Base-by-base conservation (phyloP, 345 rosid genomes). In the Salix arbutifolia region DNA sequence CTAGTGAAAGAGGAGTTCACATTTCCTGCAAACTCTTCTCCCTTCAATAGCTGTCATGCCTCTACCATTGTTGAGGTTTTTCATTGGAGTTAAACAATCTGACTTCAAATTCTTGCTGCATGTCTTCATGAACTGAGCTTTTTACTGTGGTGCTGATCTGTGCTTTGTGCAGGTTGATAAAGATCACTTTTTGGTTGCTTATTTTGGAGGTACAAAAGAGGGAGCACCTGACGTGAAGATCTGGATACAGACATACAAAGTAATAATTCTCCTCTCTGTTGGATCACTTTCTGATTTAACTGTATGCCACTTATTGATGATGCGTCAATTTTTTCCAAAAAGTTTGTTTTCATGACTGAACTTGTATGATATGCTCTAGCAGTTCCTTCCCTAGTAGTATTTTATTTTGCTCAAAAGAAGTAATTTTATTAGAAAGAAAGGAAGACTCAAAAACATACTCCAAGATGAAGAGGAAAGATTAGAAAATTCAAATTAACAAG, bases 11-110 rank as follows among this genome's bases (percentile, higher is more conserved):
- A 86, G 84, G 92, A 90, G 58, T 89, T 90, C 76, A 96, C 98
- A 53, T 90, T 87, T 80, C 83, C 86, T 19, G 87, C 86, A 75
- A 78, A 78, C 74, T 90, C 96, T 69, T 90, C 88, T 82, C 96
- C 98, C 16, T 96, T 96, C 78, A 82, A 89, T 77, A 93, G 84
- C 83, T 96, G 97, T 70, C 98, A 96, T 82, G 98, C 98, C 25
- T 91, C 98, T 46, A 93, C 97, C 83, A 89, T 95, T 65, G 92
- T 88, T 10, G 96, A 91, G 94, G 96, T 91, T 61, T 31, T 25
- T 76, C 74, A 80, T 40, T 76, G 28, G 44, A 69, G 13, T 71
- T 53, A 46, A 28, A 69, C 50, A 30, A 40, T 33, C 48, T 37
- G 28, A 44, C 69, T 71, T 30, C 17, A 18, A 17, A 69, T 71